These are phyloP conservation scores for Chytriomyces sp. DNA, from an alignment of 192 early-diverging fungal genomes.

Conservation along the genomic window DNA sequence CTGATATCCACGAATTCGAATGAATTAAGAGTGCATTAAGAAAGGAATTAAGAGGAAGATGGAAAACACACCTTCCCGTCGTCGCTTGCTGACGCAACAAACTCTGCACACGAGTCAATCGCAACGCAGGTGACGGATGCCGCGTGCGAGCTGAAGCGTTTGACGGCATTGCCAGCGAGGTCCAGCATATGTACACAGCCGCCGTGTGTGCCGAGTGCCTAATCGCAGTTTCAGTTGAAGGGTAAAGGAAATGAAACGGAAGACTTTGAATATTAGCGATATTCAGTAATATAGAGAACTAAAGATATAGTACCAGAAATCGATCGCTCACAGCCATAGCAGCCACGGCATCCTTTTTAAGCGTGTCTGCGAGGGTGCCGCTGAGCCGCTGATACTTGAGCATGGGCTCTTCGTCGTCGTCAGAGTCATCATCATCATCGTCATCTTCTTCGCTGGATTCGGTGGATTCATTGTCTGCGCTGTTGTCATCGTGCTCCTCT, in stretches of 20 bases:
- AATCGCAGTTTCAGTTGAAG: background rate
- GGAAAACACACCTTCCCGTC: slow-evolving; percentile 68
- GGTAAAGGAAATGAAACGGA: background rate
- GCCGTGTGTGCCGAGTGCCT: slow-evolving; percentile 90
- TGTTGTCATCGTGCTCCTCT: too few relatives aligned
- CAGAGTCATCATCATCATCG: slow-evolving; percentile 61
- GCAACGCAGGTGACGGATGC: slow-evolving; percentile 87
- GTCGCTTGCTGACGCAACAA: slow-evolving; percentile 87
- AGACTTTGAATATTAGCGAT: too few relatives aligned
- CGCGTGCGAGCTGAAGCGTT: slow-evolving; percentile 81
- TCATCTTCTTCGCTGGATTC: slow-evolving; percentile 51
- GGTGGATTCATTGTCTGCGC: too few relatives aligned
- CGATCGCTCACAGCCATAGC: slow-evolving; percentile 78
- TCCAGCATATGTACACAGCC: slow-evolving; percentile 89
- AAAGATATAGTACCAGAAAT: slow-evolving; percentile 71
- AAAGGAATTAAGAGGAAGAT: slow-evolving; percentile 7
- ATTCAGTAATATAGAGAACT: too few relatives aligned
- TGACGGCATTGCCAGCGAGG: slow-evolving; percentile 87
- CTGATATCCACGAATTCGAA: slow-evolving; percentile 61
- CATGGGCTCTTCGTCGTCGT: slow-evolving; percentile 90
- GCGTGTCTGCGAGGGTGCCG: slow-evolving; percentile 72
- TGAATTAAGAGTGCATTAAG: background rate
- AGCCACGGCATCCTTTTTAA: slow-evolving; percentile 87
- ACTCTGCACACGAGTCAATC: slow-evolving; percentile 86
- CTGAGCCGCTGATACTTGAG: slow-evolving; percentile 88